Evolutionary conservation across 768 basidiomycete genomes (phyloP), one percentile per base, ranked within the genome.

Genomic region (Glaciozyma martinii): DNA sequence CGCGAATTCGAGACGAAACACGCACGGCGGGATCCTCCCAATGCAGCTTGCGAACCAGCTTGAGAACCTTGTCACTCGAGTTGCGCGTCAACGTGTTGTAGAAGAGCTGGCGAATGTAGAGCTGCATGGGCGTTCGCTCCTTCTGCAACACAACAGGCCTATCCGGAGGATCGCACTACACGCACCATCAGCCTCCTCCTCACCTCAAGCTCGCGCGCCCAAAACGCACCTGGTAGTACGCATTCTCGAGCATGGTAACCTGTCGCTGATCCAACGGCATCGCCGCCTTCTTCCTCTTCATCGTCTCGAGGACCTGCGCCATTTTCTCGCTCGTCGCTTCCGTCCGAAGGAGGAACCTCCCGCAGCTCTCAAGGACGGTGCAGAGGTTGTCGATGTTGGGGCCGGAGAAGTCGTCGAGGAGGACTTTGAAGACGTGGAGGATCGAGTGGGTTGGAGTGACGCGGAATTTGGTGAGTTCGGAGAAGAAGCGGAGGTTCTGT

Each of bases 391-490:
- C 95, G 43, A 99, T 82, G 73, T 98, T 99, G 25, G 85, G 84
- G 3, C 88, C 89, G 2, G 86, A 86, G 73, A 99, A 90, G 75
- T 97, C 94, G 74, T 97, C 94, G 72, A 98, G 79, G 76, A 90
- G 94, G 58, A 94, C 91, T 83, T 98, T 98, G 80, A 94, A 88
- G 72, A 90, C 87, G 75, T 98, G 93, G 55, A 99, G 79, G 72
- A 98, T 90, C 62, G 94, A 80, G 75, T 98, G 92, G 5, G 86
- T 79, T 33, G 90, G 92, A 12, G 97, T 89, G 27, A 98, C 85
- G 46, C 83, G 80, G 76, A 98, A 98, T 77, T 99, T 99, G n/a
- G 93, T 93, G 71, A 99, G 78, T 76, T 88, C 94, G 7, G 89
- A 87, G 62, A 92, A 77, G 78, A 87, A 99, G 18, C 84, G 81